Base-by-base conservation (phyloP, 202 grass and related monocot species). In the Eragrostis tef region DNA sequence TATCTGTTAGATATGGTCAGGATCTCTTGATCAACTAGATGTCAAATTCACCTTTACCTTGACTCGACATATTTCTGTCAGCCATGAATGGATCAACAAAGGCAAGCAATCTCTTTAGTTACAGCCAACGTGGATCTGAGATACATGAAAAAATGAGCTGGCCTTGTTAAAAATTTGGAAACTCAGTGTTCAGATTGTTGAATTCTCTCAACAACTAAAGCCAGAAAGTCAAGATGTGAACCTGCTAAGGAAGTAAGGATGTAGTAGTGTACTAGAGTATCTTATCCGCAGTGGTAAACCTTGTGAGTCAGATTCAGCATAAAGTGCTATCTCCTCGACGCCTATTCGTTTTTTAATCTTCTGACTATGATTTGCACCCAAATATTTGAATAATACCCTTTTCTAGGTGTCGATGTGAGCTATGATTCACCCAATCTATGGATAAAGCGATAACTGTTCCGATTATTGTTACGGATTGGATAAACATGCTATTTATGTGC, bases 21-120 rank as follows among this genome's bases (percentile, higher is more conserved):
- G 71, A 79, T 46, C 43, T 10, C 47, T 60, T 7, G 50, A 22
- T 66, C 20, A 8, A 67, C 59, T 73, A 73, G 81, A 74, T 51
- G 4, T 43, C 24, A 1, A 42, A 51, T 74, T 61, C 53, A 6
- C 64, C 31, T 69, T 83, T 78, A 69, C 21, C 69, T 74, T 56
- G 20, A 68, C 34, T 53, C 70, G 24, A 67, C 60, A 14, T 79
- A 44, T 88, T 88, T 58, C 45, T 74, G 53, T 73, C 16, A 74
- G 11, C 41, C 34, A n/a, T 65, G 10, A 53, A 63, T 43, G 29
- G 73, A 82, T 72, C 47, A 78, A 77, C 36, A 82, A 71, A 85
- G 59, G 31, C 19, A 64, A 36, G 46, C 5, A 31, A 82, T 77
- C 25, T 78, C 57, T 73, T 71, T 47, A 65, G 29, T 82, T 68